Base-by-base conservation (phyloP, 1,284 basidiomycete species). In the Cystodermella granulosa region DNA sequence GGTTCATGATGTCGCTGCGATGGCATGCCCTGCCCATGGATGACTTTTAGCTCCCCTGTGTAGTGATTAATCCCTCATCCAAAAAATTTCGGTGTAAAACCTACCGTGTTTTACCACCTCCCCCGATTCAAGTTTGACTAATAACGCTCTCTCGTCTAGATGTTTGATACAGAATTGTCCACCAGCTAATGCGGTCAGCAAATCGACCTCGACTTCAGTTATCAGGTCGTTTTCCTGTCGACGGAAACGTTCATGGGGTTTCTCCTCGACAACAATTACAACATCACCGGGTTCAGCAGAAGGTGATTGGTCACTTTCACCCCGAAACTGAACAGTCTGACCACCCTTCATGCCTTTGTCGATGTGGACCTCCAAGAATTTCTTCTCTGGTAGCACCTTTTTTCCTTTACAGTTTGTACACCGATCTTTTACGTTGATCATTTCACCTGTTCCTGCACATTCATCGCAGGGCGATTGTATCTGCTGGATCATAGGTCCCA, bases 401-500 rank as follows among this genome's bases (percentile, higher is more conserved):
- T 96, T 96, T 55, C 94, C 96, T 67, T 88, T 89, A 79, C 96
- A 99, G 37, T 73, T 73, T 69, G 85, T 83, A 81, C 96, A 99
- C 55, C 87, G 80, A 75, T 98, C 93, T 72, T 95, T 98, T 47
- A 77, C 66, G 70, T 93, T 92, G 75, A 98, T 96, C 59, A 91
- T 79, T 71, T 98, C 95, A 54, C 96, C 96, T 18, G 82, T 80
- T 24, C 91, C 96, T 44, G 77, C 79, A 68, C 96, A 99, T 24
- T 97, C 94, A 62, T 87, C 83, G 73, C 96, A 99, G 42, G 84
- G 79, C 55, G 92, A 89, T 67, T 98, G 96, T 60, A 98, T 91
- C 72, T 99, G 96, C 72, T 99, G 96, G 58, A 99, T 92, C 96
- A 99, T 99, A 15, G 96, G 96, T 28, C 96, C 96, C 80, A 96